These are phyloP conservation scores for Dictyostelium capitatum DNA, from an alignment of 78 protist species.

Conservation along the genomic window DNA sequence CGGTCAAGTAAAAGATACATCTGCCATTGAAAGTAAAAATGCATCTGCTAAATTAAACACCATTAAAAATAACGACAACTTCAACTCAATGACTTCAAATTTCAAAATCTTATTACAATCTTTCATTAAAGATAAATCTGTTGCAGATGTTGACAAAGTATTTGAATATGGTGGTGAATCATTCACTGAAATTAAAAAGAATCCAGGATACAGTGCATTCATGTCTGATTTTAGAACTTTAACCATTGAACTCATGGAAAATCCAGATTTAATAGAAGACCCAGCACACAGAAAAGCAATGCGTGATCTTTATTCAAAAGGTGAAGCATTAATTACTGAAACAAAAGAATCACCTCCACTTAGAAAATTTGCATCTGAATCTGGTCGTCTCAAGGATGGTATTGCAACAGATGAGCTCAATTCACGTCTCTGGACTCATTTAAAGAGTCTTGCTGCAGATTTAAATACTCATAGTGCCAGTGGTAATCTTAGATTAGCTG, in stretches of 20 bases:
- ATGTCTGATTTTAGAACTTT: constrained; percentile 20
- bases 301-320: constrained; percentile 47
- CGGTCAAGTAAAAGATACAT: constrained; percentile 3
- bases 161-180: constrained; percentile 42
- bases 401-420: constrained; percentile 52
- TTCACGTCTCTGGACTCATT: constrained; percentile 30
- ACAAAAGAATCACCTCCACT: constrained; percentile 53
- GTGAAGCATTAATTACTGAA: constrained; percentile 12
- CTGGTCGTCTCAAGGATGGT: constrained; percentile 44
- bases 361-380: constrained; percentile 43
- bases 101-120: constrained; percentile 44
- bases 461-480: constrained; percentile 8
- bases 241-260: constrained; percentile 44
- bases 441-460: constrained; percentile 18
- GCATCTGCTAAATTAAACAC: constrained; percentile 8
- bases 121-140: constrained; percentile 34
- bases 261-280: constrained; percentile 59
- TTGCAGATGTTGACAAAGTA: constrained; percentile 53
- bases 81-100: neutral
- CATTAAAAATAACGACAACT: neutral
- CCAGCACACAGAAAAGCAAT: constrained; percentile 63
- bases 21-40: constrained; percentile 1
- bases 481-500: neutral
- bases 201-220: constrained; percentile 24
- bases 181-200: constrained; percentile 10